Evolutionary conservation across 768 basidiomycete genomes (phyloP), one percentile per base, ranked within the genome.

Genomic region (Tulasnella sp.): DNA sequence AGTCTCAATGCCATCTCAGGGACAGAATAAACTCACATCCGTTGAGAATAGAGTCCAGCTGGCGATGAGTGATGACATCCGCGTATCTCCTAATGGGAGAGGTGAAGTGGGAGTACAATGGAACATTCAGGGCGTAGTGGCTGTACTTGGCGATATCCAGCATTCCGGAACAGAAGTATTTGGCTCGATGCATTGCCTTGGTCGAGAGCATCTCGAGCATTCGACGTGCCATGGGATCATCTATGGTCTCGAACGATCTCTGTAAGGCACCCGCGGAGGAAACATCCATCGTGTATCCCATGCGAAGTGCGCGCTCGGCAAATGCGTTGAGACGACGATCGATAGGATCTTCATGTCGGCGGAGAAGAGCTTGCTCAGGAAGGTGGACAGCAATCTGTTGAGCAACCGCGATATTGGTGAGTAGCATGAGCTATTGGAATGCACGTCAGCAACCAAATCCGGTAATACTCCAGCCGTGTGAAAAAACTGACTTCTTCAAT

Each of bases 131-230:
- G 0, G 92, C 81, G 64, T 88, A 98, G 66, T 99, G 95, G 27
- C 78, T 69, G 62, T 98, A 99, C 70, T 96, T 96, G 35, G 91
- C 89, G 61, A 99, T 99, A 66, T 99, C 95, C 59, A 99, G 72
- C 93, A 96, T 96, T 56, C 95, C 95, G 22, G 91, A 78, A 63
- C 95, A 99, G 79, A 98, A 98, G 67, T 99, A 99, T 66, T 91
- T 92, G 58, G 95, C 89, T 45, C 82, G 77, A 54, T 89, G 84
- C 55, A 91, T 96, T n/a, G 90, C 83, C 66, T 95, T 95, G 64
- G 77, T 79, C 13, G 81, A 79, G 35, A 96, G 71, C 29, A 95
- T 63, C 64, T 91, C 81, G 8, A 99, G 70, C n/a, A 91, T 72
- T 44, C 76, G 69, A 51, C 79, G 81, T 52, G 82, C 81, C 46